Conservation (phyloP, 768 basidiomycete species). For the Mycena capillaripes region DNA sequence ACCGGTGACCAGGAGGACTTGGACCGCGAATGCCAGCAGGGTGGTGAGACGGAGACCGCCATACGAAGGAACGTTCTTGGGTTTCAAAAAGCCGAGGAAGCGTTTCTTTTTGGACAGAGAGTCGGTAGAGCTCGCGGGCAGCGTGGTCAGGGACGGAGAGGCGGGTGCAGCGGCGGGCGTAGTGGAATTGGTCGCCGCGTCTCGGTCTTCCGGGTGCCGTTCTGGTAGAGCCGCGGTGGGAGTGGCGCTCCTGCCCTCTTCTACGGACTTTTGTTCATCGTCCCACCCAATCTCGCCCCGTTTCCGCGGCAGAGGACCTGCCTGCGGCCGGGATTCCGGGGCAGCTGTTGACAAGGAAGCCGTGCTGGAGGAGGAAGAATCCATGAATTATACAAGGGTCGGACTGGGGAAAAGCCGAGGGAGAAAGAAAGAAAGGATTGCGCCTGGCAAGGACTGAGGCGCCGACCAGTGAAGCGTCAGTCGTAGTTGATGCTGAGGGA, state of each 20-base stretch:
- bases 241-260: constrained; percentile 31
- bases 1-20: constrained; percentile 57
- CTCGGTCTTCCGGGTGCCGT: constrained; percentile 65
- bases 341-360: constrained; percentile 27
- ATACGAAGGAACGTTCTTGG: constrained; percentile 52
- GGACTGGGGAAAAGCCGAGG: constrained; percentile 38
- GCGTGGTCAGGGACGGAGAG: constrained; percentile 24
- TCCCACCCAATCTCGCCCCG: constrained; percentile 50
- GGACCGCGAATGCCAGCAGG: constrained; percentile 56
- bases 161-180: constrained; percentile 34
- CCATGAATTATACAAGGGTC: constrained; percentile 31
- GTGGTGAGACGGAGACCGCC: constrained; percentile 63
- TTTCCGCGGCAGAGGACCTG: constrained; percentile 74
- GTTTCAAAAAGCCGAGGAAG: constrained; percentile 56
- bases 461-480: constrained; percentile 29
- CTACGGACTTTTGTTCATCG: constrained; percentile 9
- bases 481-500: constrained; percentile 10
- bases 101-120: constrained; percentile 48
- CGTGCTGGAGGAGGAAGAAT: constrained; percentile 28
- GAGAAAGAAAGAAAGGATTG: constrained; percentile 49
- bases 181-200: constrained; percentile 40
- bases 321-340: constrained; percentile 59
- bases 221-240: constrained; percentile 53
- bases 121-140: constrained; percentile 37
- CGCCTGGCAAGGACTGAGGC: constrained; percentile 57